phyloP scores from a whole-genome alignment of 1,284 basidiomycete genomes.

The Cutaneotrichosporon cavernicola region DNA sequence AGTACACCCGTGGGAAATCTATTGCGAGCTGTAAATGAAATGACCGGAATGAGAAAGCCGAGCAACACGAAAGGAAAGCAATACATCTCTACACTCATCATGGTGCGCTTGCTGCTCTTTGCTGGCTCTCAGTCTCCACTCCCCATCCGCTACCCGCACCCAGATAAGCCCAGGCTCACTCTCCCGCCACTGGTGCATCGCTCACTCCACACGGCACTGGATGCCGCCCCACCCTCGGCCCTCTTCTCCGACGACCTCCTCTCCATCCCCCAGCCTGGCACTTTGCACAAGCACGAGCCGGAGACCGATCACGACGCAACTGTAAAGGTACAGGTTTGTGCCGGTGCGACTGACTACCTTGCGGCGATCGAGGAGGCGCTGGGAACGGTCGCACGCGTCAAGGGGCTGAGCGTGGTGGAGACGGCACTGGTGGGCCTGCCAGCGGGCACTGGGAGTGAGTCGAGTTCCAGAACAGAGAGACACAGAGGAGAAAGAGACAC shows the following conservation, averaged over 20 bases:
- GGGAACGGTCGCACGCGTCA: conserved; percentile 23
- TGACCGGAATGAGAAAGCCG: conserved; percentile 2
- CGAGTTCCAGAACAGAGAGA: not conserved
- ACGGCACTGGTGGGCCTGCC: conserved; percentile 41
- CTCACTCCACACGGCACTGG: conserved; percentile 48
- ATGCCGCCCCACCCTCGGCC: conserved; percentile 31
- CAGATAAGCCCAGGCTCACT: conserved; percentile 36
- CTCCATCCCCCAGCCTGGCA: conserved; percentile 39
- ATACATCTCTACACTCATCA: not conserved
- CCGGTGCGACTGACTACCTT: not conserved
- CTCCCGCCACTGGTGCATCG: conserved; percentile 50
- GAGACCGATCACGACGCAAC: conserved; percentile 44
- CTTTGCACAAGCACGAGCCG: conserved; percentile 32
- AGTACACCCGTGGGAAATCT: not conserved
- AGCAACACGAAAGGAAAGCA: conserved; percentile 1
- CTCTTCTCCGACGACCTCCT: conserved; percentile 20
- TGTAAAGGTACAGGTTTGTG: conserved; percentile 46
- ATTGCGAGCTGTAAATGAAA: not conserved
- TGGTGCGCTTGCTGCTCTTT: conserved; percentile 39
- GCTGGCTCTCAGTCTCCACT: conserved; percentile 49
- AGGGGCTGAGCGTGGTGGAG: conserved; percentile 37
- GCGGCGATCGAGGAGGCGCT: conserved; percentile 34
- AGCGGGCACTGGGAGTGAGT: conserved; percentile 28
- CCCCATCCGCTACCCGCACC: conserved; percentile 42
- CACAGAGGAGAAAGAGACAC: not conserved